Conservation (phyloP, 148 eudicot genomes). For the Fagopyrum homotropicum region DNA sequence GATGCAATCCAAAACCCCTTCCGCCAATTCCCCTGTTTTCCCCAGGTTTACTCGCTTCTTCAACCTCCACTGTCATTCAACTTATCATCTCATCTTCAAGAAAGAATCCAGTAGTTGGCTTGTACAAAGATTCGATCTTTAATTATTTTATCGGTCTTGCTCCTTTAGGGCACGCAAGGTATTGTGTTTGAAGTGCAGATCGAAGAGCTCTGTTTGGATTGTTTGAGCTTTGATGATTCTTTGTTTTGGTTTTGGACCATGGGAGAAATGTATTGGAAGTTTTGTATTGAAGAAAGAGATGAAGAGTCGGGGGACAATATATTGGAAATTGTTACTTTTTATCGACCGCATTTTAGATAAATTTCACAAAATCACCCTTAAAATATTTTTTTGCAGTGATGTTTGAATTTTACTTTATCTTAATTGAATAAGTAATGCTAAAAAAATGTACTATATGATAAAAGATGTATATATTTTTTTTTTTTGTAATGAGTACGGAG, state of each 20-base stretch:
- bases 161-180: conserved; percentile 1
- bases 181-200: not conserved
- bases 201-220: not conserved
- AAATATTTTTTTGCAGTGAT: too few relatives aligned
- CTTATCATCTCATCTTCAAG: not conserved
- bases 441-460: too few relatives aligned
- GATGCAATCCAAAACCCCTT: conserved; percentile 10
- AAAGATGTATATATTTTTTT: too few relatives aligned
- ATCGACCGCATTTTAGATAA: not conserved
- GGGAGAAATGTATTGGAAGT: not conserved
- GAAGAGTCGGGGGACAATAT: not conserved
- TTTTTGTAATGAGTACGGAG: too few relatives aligned
- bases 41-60: conserved; percentile 9
- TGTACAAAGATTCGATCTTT: not conserved
- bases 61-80: not conserved
- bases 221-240: not conserved
- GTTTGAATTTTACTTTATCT: too few relatives aligned
- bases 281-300: not conserved
- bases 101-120: not conserved
- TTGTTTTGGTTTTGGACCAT: not conserved
- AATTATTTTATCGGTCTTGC: not conserved
- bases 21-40: conserved; percentile 9
- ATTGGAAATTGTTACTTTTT: not conserved
- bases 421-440: too few relatives aligned
- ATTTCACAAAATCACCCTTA: too few relatives aligned